phyloP scores from a whole-genome alignment of 2,329 filamentous ascomycete genomes.

The Paecilomyces niveus region DNA sequence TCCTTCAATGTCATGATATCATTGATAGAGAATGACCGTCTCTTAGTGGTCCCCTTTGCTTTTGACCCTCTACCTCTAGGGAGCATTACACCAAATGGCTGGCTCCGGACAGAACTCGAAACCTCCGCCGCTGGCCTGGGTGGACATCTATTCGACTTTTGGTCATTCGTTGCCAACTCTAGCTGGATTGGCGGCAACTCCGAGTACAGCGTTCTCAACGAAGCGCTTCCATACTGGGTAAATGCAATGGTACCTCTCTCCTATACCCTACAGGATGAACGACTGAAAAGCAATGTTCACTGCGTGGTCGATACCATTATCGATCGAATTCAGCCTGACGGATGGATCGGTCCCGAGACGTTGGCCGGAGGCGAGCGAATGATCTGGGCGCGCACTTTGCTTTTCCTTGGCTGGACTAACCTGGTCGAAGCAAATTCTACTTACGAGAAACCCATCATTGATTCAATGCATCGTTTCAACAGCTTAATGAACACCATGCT shows the following conservation, averaged over 20 bases:
- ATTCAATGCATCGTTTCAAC: conserved; percentile 46
- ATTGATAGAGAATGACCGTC: not conserved
- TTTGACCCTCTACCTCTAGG: conserved; percentile 36
- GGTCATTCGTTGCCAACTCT: conserved; percentile 46
- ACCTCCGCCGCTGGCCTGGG: conserved; percentile 46
- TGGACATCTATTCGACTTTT: conserved; percentile 50
- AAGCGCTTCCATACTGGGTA: conserved; percentile 54
- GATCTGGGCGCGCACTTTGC: conserved; percentile 48
- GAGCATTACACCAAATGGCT: conserved; percentile 45
- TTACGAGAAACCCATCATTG: conserved; percentile 38
- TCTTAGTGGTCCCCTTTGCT: conserved; percentile 6
- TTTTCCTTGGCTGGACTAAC: conserved; percentile 44
- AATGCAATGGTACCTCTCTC: conserved; percentile 53
- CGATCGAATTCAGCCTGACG: conserved; percentile 44
- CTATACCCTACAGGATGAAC: conserved; percentile 42
- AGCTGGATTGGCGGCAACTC: conserved; percentile 46
- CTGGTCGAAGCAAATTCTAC: conserved; percentile 42
- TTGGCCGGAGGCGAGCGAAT: conserved; percentile 33
- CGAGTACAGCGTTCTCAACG: conserved; percentile 49
- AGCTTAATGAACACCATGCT: conserved; percentile 50
- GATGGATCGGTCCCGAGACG: conserved; percentile 52
- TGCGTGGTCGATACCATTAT: conserved; percentile 42
- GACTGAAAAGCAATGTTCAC: conserved; percentile 45
- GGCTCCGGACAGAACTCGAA: conserved; percentile 45
- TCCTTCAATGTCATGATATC: not conserved